phyloP scores from a whole-genome alignment of 1,284 basidiomycete species.

The Cronartium quercuum region DNA sequence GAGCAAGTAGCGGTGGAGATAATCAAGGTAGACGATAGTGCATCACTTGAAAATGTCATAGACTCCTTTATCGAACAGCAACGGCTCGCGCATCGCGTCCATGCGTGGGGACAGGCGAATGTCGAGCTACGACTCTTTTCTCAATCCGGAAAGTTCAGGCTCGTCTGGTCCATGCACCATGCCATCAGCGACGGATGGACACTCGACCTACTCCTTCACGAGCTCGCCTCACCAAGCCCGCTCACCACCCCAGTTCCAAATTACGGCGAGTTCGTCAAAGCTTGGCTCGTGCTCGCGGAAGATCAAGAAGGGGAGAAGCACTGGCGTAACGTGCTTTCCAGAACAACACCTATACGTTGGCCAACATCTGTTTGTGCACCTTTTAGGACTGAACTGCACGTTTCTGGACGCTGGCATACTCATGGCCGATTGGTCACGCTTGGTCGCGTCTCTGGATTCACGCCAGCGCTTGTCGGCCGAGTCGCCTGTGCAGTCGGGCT shows the following conservation, averaged over 20 bases:
- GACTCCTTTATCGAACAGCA: background rate
- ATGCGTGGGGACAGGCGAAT: constrained; percentile 41
- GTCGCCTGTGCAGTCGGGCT: constrained; percentile 42
- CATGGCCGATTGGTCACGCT: constrained; percentile 36
- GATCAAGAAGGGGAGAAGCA: constrained; percentile 2
- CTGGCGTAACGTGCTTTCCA: constrained; percentile 42
- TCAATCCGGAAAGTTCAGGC: constrained; percentile 18
- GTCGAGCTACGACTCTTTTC: constrained; percentile 42
- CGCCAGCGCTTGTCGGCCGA: constrained; percentile 43
- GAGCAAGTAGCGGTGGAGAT: constrained; percentile 34
- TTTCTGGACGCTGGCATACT: constrained; percentile 8
- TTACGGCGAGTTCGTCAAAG: constrained; percentile 40
- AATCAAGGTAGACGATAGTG: background rate
- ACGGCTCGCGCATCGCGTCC: background rate
- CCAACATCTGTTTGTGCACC: background rate
- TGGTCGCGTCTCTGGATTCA: constrained; percentile 40
- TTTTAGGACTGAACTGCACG: constrained; percentile 9
- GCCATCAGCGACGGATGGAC: constrained; percentile 46
- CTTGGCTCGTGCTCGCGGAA: constrained; percentile 38
- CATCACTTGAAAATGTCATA: background rate
- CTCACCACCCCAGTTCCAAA: background rate
- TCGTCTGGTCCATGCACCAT: constrained; percentile 44
- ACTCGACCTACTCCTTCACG: constrained; percentile 43
- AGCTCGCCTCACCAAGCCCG: constrained; percentile 27
- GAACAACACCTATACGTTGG: constrained; percentile 4